Conservation (phyloP, 495 filamentous ascomycete genomes). For the Poronia punctata region DNA sequence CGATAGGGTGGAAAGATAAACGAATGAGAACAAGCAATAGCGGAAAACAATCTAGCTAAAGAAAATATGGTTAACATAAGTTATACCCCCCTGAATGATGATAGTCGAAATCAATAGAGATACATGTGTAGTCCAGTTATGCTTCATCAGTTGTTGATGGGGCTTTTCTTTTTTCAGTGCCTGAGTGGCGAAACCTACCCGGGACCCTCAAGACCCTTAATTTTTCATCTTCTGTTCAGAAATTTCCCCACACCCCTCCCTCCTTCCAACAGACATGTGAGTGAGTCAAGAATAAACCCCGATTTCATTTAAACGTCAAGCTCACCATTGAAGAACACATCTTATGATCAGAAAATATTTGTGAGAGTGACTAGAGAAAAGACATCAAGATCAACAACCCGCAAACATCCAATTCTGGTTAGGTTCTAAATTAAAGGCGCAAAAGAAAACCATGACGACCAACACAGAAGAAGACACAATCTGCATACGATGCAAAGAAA, state of each 20-base stretch:
- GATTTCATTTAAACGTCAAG: neutral
- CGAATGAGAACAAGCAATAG: neutral
- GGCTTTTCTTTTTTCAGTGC: neutral
- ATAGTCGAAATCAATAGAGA: no score
- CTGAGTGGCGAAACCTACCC: constrained; percentile 5
- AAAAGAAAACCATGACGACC: constrained; percentile 7
- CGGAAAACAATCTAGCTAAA: no score
- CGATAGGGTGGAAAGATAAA: constrained; percentile 10
- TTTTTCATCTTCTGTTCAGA: constrained; percentile 1
- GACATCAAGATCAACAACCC: neutral
- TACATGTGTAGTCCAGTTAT: no score
- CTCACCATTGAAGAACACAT: no score
- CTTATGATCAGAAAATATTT: no score
- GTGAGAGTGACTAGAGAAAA: no score
- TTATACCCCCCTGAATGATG: no score
- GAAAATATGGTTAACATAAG: no score
- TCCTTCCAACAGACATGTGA: constrained; percentile 1
- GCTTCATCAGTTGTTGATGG: no score
- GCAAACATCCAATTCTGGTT: neutral
- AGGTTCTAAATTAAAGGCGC: neutral
- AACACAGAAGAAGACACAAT: constrained; percentile 7
- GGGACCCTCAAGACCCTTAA: no score
- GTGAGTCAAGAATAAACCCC: constrained; percentile 1
- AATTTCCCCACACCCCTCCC: constrained; percentile 8
- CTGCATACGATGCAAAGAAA: constrained; percentile 34